Conservation (phyloP, 2,329 filamentous ascomycete species). For the Xylaria multiplex region DNA sequence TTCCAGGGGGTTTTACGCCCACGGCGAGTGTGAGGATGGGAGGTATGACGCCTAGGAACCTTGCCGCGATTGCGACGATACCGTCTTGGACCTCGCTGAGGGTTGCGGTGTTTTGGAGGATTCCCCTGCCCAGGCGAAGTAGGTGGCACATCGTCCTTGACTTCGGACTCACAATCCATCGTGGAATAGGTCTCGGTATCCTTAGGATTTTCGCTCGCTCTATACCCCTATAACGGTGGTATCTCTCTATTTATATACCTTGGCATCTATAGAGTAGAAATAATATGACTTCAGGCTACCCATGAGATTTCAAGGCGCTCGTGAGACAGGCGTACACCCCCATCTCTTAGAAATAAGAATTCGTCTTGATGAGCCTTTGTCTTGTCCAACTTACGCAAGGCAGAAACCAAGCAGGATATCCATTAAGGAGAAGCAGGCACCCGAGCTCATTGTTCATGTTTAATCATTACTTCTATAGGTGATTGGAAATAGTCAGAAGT, state of each 20-base stretch:
- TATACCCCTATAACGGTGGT: not conserved
- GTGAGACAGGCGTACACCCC: slow-evolving; percentile 9
- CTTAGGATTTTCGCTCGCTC: not conserved
- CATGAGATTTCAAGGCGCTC: not conserved
- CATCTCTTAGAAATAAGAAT: not conserved
- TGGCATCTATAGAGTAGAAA: not conserved
- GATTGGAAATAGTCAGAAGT: not conserved
- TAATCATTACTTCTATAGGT: not conserved
- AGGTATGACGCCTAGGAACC: not conserved
- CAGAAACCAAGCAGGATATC: not conserved
- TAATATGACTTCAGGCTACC: not conserved
- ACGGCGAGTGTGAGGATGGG: not conserved
- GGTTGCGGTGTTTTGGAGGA: not conserved
- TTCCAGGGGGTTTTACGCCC: slow-evolving; percentile 30
- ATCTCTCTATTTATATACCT: not conserved
- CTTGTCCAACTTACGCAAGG: not conserved
- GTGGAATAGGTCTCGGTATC: not conserved
- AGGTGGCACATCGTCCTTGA: not conserved
- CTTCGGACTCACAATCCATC: not conserved
- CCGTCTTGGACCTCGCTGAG: not conserved
- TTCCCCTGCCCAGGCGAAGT: not conserved
- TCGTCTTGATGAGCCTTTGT: slow-evolving; percentile 4
- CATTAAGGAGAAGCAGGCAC: not conserved
- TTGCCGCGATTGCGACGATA: slow-evolving; percentile 7
- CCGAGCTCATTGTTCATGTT: not conserved